Evolutionary conservation across 1,284 basidiomycete genomes (phyloP), one percentile per base, ranked within the genome.

Genomic region (Rhizopogon hawkerae): DNA sequence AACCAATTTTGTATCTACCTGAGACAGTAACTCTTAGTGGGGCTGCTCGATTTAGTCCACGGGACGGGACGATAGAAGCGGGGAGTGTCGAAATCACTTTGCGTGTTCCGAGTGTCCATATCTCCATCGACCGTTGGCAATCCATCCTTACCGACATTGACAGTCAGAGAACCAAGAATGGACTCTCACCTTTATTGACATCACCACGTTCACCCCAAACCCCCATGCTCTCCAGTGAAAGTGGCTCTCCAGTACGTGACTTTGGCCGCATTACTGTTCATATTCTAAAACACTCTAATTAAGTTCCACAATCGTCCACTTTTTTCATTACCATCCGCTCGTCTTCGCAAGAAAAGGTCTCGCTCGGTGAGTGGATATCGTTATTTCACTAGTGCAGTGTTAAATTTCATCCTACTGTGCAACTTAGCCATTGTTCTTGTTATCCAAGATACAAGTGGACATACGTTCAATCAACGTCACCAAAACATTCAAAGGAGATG

Each of bases 31-130:
- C 69, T 46, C 64, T 82, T 35, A 60, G 61, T 23, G 67, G 73
- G 5, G 75, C 74, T n/a, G 68, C 78, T 35, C 70, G 72, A 43
- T 78, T 86, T 54, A 77, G 76, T 60, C 81, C 84, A 1, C 73
- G 73, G 53, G 68, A 73, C 44, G 76, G 77, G 9, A 61, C 65
- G n/a, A 59, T 84, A 35, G 75, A 83, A 55, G 66, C 71, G 1
- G 74, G 77, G 49, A 81, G 79, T 42, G 60, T 85, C 35, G 69
- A 73, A n/a, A 64, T 69, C 9, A 67, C 66, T 4, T 58, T 84
- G 38, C 67, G 66, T 42, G 54, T 81, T 13, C 76, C 72, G 31
- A 67, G 73, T 41, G 68, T 78, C 43, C 68, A 71, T 35, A 52
- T 80, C 3, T 74, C 79, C 48, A 60, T 78, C 36, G 75, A 79